Percentiles rank a stretch among this genome's conserved stretches.
Evolutionary conservation across 2,329 filamentous ascomycete species (phyloP).

Genomic region (Didymella sp.): DNA sequence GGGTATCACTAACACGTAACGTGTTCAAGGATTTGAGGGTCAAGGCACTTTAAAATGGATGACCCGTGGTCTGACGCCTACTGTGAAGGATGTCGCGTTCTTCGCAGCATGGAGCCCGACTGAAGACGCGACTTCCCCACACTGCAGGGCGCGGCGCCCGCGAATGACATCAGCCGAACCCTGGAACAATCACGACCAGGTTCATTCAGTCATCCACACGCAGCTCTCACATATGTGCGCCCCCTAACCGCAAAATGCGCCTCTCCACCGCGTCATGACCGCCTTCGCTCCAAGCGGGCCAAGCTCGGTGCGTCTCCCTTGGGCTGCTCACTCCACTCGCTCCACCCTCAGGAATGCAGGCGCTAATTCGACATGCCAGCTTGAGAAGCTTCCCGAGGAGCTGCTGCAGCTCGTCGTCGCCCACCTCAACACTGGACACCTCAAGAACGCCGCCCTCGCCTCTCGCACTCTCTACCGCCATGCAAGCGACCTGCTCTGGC

Average conservation of each 20-base stretch:
- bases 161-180: conserved; percentile 13
- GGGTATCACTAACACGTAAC: not conserved
- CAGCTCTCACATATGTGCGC: not conserved
- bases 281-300: conserved; percentile 1
- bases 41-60: not conserved
- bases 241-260: conserved; percentile 5
- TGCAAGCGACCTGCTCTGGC: conserved; percentile 52
- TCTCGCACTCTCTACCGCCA: conserved; percentile 48
- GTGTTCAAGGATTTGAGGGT: not conserved
- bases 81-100: too few species aligned
- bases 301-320: conserved; percentile 6
- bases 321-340: not conserved
- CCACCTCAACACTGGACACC: conserved; percentile 40
- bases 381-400: conserved; percentile 51
- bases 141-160: not conserved
- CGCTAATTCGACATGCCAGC: conserved; percentile 21
- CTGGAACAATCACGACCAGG: conserved; percentile 1
- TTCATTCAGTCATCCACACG: not conserved
- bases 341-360: not conserved
- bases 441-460: conserved; percentile 43
- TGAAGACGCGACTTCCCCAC: not conserved
- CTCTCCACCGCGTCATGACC: conserved; percentile 2
- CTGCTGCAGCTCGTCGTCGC: conserved; percentile 51
- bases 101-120: too few species aligned
- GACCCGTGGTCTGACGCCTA: too few species aligned